Evolutionary conservation across 176 grass and related monocot species (phyloP).

Genomic region (Phragmites australis): DNA sequence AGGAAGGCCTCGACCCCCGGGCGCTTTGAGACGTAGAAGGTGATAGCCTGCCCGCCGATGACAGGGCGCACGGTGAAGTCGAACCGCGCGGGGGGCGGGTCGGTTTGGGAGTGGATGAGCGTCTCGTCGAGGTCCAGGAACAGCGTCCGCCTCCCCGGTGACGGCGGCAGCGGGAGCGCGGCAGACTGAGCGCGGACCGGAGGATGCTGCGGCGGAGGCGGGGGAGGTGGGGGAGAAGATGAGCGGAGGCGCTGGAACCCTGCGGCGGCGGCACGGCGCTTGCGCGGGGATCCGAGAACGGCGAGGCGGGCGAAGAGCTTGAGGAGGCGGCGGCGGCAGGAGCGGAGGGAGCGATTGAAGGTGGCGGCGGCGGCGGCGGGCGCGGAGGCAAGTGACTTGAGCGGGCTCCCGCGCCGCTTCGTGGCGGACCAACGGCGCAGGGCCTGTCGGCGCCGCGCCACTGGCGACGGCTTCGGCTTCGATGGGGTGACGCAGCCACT

Average conservation of each 20-base stretch:
- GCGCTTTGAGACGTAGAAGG: constrained; percentile 81
- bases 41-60: constrained; percentile 62
- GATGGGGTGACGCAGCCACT: constrained; percentile 32
- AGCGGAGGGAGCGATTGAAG: constrained; percentile 59
- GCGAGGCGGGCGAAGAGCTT: constrained; percentile 77
- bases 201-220: neutral
- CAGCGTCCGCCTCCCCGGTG: constrained; percentile 57
- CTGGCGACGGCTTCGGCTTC: constrained; percentile 29
- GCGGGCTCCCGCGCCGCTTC: constrained; percentile 40
- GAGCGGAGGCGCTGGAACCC: constrained; percentile 76
- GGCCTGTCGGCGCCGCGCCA: constrained; percentile 5
- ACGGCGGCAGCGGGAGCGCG: constrained; percentile 48
- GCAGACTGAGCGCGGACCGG: neutral
- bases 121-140: constrained; percentile 97
- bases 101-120: constrained; percentile 75
- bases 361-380: constrained; percentile 45
- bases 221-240: neutral
- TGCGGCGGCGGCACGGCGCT: constrained; percentile 27
- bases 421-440: constrained; percentile 20
- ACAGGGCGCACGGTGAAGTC: constrained; percentile 82
- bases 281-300: constrained; percentile 46
- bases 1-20: constrained; percentile 73
- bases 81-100: constrained; percentile 51
- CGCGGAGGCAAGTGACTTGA: constrained; percentile 42
- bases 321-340: constrained; percentile 78